phyloP scores from a whole-genome alignment of 2,329 filamentous ascomycete genomes.

The Metarhizium anisopliae region DNA sequence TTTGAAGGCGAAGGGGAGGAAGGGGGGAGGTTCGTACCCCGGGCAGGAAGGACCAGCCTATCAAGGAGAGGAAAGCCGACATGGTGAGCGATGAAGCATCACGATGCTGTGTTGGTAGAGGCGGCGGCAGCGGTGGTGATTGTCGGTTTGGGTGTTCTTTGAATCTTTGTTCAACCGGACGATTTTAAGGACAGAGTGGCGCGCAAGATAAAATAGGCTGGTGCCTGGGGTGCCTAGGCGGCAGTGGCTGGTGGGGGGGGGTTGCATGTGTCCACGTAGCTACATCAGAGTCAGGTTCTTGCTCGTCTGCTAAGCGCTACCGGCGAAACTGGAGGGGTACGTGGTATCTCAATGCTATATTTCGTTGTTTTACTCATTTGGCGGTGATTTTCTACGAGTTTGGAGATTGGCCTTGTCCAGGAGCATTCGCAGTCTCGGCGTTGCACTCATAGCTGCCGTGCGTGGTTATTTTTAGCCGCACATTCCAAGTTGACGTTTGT shows the following conservation, averaged over 20 bases:
- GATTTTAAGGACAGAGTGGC: neutral
- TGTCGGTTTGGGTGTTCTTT: neutral
- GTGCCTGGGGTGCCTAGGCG: neutral
- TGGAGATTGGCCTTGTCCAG: too few relatives aligned
- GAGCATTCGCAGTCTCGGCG: too few relatives aligned
- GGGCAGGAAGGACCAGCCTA: conserved; percentile 50
- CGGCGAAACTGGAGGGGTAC: too few relatives aligned
- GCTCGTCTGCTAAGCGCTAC: too few relatives aligned
- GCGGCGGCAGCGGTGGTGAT: neutral
- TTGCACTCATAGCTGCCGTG: too few relatives aligned
- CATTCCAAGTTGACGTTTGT: too few relatives aligned
- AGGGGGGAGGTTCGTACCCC: conserved; percentile 27
- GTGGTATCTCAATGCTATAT: too few relatives aligned
- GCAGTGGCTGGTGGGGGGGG: neutral
- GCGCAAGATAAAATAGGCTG: neutral
- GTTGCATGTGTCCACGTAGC: neutral
- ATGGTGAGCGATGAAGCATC: conserved; percentile 25
- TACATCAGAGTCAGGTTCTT: too few relatives aligned
- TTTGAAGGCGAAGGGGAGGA: neutral
- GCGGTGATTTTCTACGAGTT: too few relatives aligned
- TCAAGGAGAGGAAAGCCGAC: conserved; percentile 42
- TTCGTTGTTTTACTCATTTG: too few relatives aligned
- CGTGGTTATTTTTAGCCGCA: too few relatives aligned
- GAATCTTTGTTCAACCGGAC: neutral
- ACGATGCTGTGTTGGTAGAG: neutral